Percentiles rank a stretch among this genome's conserved stretches.
Evolutionary conservation across 164 flowering plant species (phyloP).

Genomic region (Chloranthus sessilifolius): DNA sequence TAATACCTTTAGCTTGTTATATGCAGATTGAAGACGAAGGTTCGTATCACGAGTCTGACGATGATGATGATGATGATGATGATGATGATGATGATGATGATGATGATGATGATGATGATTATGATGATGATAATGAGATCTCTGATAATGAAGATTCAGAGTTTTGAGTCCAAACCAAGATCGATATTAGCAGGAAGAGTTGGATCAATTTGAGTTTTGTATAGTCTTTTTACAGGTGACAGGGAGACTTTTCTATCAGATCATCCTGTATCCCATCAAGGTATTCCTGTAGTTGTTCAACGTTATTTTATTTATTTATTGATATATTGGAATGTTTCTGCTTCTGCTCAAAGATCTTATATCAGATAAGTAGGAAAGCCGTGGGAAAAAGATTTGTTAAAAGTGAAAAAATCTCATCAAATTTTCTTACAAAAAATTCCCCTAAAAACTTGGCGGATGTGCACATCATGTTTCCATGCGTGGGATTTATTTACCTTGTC

Average conservation of each 20-base stretch:
- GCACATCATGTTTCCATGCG: too few species aligned
- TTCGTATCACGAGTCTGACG: slow-evolving; percentile 26
- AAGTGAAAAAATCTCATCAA: too few species aligned
- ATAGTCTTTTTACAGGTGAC: background rate
- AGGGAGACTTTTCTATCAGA: background rate
- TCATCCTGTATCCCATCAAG: background rate
- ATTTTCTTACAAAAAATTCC: too few species aligned
- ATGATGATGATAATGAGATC: slow-evolving; percentile 14
- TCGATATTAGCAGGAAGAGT: slow-evolving; percentile 5
- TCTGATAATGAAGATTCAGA: slow-evolving; percentile 18
- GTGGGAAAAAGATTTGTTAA: too few species aligned
- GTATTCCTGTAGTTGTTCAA: too few species aligned
- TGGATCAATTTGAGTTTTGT: slow-evolving; percentile 3
- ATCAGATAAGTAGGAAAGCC: too few species aligned
- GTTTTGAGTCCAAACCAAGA: slow-evolving; percentile 7
- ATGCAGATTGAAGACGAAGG: slow-evolving; percentile 56
- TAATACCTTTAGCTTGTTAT: background rate
- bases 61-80: slow-evolving; percentile 19
- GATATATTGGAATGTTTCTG: too few species aligned
- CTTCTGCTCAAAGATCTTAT: too few species aligned
- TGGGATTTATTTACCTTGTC: too few species aligned
- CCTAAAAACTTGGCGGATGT: too few species aligned
- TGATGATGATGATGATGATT: slow-evolving; percentile 22
- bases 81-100: slow-evolving; percentile 21
- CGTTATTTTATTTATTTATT: too few species aligned